phyloP scores from a whole-genome alignment of 805 yeast genomes.

The Zygoascus tannicola region DNA sequence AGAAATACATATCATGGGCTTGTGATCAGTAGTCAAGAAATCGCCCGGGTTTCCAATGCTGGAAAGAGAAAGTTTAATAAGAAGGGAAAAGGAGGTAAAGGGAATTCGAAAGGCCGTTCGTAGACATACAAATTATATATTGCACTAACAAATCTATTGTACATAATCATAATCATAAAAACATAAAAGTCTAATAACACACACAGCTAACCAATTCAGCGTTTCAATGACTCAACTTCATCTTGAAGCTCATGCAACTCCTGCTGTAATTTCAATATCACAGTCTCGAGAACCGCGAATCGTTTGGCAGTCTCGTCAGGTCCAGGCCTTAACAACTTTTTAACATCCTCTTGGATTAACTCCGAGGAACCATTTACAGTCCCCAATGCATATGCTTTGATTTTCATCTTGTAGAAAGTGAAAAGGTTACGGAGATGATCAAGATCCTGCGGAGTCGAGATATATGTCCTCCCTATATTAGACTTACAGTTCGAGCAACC shows the following conservation, averaged over 20 bases:
- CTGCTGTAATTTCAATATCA: constrained; percentile 8
- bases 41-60: constrained; percentile 31
- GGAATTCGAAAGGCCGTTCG: neutral
- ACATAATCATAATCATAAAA: neutral
- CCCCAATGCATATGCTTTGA: constrained; percentile 21
- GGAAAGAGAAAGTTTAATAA: neutral
- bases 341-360: constrained; percentile 5
- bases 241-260: neutral
- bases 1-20: constrained; percentile 71
- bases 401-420: constrained; percentile 17
- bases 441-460: constrained; percentile 20
- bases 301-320: constrained; percentile 13
- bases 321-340: constrained; percentile 5
- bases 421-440: constrained; percentile 20
- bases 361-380: neutral
- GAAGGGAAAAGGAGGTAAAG: neutral
- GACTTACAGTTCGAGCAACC: constrained; percentile 16
- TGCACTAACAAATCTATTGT: too few relatives aligned
- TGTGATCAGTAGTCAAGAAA: constrained; percentile 56
- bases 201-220: neutral
- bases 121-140: neutral
- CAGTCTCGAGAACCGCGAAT: constrained; percentile 13
- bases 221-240: neutral
- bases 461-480: constrained; percentile 19
- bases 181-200: too few relatives aligned